Evolutionary conservation across 2,329 filamentous ascomycete genomes (phyloP), one percentile per base, ranked within the genome.

Genomic region (Fusarium verrucosum): DNA sequence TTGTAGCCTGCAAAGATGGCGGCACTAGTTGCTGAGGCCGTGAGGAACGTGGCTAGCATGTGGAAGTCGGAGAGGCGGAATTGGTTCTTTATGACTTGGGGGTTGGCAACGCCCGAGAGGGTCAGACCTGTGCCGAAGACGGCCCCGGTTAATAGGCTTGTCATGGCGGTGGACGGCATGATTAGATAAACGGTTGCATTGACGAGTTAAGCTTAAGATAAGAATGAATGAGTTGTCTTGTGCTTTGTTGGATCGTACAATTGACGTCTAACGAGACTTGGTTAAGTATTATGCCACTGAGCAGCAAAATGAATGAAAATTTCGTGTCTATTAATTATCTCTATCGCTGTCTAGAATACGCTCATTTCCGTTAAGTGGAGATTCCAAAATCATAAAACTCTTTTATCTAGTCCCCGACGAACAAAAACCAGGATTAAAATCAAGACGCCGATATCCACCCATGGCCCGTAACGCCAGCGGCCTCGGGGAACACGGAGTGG

Each of bases 11-110:
- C 33, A 14, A 59, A 59, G 17, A 59, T 26, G 7, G 35, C 33
- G 32, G 54, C 54, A 13, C 54, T 59, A 11, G 54, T 44, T 3
- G 56, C 54, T 5, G 54, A 59, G 28, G 56, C 56, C 8, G 56
- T 59, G 22, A 59, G 54, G 35, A 59, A 59, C 7, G 56, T 59
- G 56, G 44, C 54, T 10, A 59, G 22, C 54, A 59, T 59, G 22
- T 59, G 56, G 13, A 59, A 59, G 22, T 52, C 44, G 36, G 55
- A 58, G 30, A 58, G 53, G 20, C 22, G 56, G 28, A 58, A 58
- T 10, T 58, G 55, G 25, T 58, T 57, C 37, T 41, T 58, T 33
- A 58, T 58, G 26, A 58, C 37, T 30, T 42, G 36, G 7, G 55
- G 53, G 13, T 37, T 58, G 19, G 55, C 55, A 4, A 58, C 55